Conservation (phyloP, 306 rosid genomes). For the Quercus aquifolioides region DNA sequence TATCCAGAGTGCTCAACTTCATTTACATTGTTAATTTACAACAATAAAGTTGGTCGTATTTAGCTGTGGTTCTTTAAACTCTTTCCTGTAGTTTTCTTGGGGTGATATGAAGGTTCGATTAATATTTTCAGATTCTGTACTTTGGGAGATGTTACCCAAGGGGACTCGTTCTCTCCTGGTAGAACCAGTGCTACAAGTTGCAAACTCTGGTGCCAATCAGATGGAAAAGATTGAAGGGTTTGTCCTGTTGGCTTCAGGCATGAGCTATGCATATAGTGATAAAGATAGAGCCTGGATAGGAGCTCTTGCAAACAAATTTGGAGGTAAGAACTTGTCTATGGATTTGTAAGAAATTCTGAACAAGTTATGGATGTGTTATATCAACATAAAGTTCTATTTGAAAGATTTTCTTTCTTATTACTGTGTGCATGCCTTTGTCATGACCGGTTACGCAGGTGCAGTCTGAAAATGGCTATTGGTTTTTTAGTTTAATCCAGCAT, state of each 20-base stretch:
- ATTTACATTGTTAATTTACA: neutral
- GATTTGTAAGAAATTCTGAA: slow-evolving; percentile 18
- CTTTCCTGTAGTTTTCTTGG: slow-evolving; percentile 9
- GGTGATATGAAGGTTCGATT: slow-evolving; percentile 24
- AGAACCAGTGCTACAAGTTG: slow-evolving; percentile 55
- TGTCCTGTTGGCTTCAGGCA: slow-evolving; percentile 62
- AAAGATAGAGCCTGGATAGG: slow-evolving; percentile 85
- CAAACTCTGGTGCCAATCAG: slow-evolving; percentile 24
- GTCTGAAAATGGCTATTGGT: slow-evolving; percentile 9
- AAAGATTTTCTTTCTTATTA: neutral
- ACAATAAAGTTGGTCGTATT: neutral
- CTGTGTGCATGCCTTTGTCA: neutral
- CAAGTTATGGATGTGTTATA: neutral
- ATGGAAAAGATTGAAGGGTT: slow-evolving; percentile 46
- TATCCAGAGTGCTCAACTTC: neutral
- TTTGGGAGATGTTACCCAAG: slow-evolving; percentile 62
- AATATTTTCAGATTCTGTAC: slow-evolving; percentile 61
- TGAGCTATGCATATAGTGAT: slow-evolving; percentile 66
- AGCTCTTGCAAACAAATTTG: slow-evolving; percentile 66
- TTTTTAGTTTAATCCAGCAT: neutral
- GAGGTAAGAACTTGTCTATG: slow-evolving; percentile 21
- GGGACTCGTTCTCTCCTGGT: slow-evolving; percentile 73
- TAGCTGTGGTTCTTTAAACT: neutral
- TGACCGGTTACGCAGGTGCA: neutral
- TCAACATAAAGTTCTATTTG: neutral